Evolutionary conservation across 2,329 filamentous ascomycete genomes (phyloP).

Genomic region (Aspergillus eucalypticola): DNA sequence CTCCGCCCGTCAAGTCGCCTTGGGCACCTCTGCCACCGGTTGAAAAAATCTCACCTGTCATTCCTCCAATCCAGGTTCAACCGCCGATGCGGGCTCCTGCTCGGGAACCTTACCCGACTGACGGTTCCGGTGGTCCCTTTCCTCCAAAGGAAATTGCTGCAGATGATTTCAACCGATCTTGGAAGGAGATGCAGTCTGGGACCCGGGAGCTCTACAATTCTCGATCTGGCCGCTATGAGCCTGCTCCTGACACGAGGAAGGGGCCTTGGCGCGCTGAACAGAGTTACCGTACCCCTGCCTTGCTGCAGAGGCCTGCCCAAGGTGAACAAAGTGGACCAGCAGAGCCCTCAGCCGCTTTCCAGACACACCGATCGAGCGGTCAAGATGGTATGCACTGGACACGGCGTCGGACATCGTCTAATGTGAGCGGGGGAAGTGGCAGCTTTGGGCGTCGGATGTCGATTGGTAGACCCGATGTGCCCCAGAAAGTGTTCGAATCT

Average conservation of each 20-base stretch:
- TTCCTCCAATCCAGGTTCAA: constrained; percentile 49
- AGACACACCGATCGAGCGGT: constrained; percentile 70
- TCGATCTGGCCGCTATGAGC: constrained; percentile 91
- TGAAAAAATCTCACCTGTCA: constrained; percentile 73
- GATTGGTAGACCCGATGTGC: constrained; percentile 50
- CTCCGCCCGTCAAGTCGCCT: constrained; percentile 79
- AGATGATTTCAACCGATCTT: constrained; percentile 87
- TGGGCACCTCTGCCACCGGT: constrained; percentile 87
- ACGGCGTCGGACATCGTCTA: constrained; percentile 82
- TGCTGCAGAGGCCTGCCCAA: constrained; percentile 72
- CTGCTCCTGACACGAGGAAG: constrained; percentile 73
- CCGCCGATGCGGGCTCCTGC: constrained; percentile 52
- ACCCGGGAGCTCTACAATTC: constrained; percentile 88
- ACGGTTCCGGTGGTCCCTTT: constrained; percentile 53
- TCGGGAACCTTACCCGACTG: constrained; percentile 59
- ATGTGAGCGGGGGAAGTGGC: constrained; percentile 83
- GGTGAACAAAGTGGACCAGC: constrained; percentile 65
- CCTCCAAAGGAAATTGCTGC: constrained; percentile 82
- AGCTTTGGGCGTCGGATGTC: constrained; percentile 66
- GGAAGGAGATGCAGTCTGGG: constrained; percentile 68
- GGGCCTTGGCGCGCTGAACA: constrained; percentile 67
- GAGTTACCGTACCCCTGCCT: constrained; percentile 68
- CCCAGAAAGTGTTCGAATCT: constrained; percentile 41
- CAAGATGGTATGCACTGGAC: constrained; percentile 65
- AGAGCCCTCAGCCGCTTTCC: constrained; percentile 84